These are phyloP conservation scores for Mucuna pruriens DNA, from an alignment of 306 rosid species.

Conservation along the genomic window DNA sequence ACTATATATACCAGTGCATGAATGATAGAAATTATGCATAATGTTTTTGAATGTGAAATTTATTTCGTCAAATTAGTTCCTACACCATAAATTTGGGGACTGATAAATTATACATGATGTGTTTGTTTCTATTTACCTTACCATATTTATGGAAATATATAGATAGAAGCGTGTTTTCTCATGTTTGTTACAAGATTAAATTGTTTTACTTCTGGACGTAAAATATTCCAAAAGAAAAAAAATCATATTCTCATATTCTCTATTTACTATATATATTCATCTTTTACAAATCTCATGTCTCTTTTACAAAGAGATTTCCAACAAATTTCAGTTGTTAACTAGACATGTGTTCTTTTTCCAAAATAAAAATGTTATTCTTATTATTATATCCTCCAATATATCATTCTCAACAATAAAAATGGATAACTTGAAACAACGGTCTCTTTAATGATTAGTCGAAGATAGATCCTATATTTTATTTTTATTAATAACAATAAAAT, in stretches of 20 bases:
- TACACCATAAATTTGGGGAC: neutral
- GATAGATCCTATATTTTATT: no score
- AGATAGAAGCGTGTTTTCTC: no score
- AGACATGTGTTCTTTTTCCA: no score
- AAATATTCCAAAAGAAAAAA: no score
- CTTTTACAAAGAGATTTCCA: neutral
- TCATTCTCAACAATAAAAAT: neutral
- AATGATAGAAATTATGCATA: neutral
- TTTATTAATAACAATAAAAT: no score
- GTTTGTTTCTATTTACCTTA: no score
- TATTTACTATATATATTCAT: no score
- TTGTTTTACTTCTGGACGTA: no score
- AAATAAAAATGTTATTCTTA: neutral
- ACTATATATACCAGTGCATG: neutral
- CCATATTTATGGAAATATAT: no score
- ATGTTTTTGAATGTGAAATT: neutral
- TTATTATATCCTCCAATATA: neutral
- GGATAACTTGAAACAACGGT: neutral
- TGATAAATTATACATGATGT: neutral
- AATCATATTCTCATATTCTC: neutral
- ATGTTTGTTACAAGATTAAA: no score
- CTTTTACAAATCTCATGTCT: no score
- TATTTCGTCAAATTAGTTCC: neutral
- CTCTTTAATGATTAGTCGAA: neutral
- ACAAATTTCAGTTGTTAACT: no score